Conservation (phyloP, 352 stramenopile genomes). For the Aphanomyces euteiches region DNA sequence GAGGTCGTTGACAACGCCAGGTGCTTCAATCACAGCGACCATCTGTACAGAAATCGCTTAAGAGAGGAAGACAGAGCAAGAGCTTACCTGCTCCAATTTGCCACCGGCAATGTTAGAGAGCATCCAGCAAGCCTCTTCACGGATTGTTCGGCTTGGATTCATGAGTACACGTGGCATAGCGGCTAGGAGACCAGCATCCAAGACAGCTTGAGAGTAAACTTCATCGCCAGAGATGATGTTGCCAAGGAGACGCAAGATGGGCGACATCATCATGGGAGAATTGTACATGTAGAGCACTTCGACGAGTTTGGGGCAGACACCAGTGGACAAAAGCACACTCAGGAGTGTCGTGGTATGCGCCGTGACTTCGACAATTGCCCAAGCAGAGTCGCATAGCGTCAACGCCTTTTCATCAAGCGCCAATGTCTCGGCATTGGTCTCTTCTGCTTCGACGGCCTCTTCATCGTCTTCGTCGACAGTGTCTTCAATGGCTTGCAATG, state of each 20-base stretch:
- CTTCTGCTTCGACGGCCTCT: conserved; percentile 45
- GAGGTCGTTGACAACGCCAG: conserved; percentile 56
- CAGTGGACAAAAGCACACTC: conserved; percentile 51
- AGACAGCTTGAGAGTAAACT: conserved; percentile 63
- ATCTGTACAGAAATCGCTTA: conserved; percentile 28
- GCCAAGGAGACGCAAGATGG: conserved; percentile 66
- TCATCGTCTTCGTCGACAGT: conserved; percentile 69
- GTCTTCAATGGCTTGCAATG: conserved; percentile 79
- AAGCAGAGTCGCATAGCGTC: conserved; percentile 83
- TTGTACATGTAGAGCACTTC: conserved; percentile 81
- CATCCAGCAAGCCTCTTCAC: conserved; percentile 85
- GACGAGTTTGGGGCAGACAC: conserved; percentile 67
- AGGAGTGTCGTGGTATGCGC: conserved; percentile 67
- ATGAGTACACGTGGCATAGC: conserved; percentile 80
- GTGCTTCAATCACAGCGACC: conserved; percentile 64
- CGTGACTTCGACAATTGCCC: conserved; percentile 78
- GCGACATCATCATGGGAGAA: conserved; percentile 76
- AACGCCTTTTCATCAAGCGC: conserved; percentile 78
- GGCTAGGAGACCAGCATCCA: conserved; percentile 73
- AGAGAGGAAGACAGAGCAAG: background rate
- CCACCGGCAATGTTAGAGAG: conserved; percentile 80
- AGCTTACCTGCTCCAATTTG: conserved; percentile 52
- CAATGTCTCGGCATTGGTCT: conserved; percentile 64
- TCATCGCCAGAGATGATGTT: conserved; percentile 83
- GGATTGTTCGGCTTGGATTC: conserved; percentile 69